Percentiles rank a stretch among this genome's conserved stretches.
These are phyloP conservation scores for Orychophragmus violaceus DNA, from an alignment of 345 rosid species.

Conservation along the genomic window DNA sequence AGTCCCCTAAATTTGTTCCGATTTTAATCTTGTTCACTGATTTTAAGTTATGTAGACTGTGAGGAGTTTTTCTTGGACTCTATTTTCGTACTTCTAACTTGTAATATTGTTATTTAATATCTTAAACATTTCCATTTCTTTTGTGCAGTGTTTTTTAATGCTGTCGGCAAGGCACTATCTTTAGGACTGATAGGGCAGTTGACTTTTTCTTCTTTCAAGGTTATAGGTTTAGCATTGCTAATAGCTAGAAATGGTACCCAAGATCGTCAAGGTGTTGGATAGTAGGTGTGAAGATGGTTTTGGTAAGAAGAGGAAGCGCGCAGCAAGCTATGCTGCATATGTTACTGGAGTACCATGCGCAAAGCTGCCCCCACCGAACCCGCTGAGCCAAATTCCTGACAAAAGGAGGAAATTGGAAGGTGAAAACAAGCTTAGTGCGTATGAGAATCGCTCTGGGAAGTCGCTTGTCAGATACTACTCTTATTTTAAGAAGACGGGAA, in stretches of 20 bases:
- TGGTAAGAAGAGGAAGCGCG: conserved; percentile 49
- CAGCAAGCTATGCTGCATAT: conserved; percentile 31
- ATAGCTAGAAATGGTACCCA: conserved; percentile 61
- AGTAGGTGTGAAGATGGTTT: conserved; percentile 33
- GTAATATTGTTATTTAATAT: background rate
- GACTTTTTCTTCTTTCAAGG: conserved; percentile 31
- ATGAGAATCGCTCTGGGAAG: conserved; percentile 33
- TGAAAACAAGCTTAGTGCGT: conserved; percentile 25
- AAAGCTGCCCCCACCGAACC: conserved; percentile 28
- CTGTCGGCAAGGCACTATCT: conserved; percentile 30
- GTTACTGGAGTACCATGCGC: conserved; percentile 37
- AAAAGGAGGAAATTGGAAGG: conserved; percentile 52
- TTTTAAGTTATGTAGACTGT: background rate
- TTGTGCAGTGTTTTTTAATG: conserved; percentile 26
- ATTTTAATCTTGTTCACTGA: background rate
- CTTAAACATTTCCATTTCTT: background rate
- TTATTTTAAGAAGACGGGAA: conserved; percentile 59
- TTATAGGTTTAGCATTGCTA: conserved; percentile 43
- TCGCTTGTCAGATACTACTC: conserved; percentile 56
- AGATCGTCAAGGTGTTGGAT: conserved; percentile 56
- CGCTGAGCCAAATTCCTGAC: conserved; percentile 22
- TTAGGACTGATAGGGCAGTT: conserved; percentile 38
- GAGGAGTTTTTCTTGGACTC: background rate
- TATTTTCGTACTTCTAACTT: background rate
- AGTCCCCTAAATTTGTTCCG: background rate